Base-by-base conservation (phyloP, 495 filamentous ascomycete species). In the Cercophora sp. region DNA sequence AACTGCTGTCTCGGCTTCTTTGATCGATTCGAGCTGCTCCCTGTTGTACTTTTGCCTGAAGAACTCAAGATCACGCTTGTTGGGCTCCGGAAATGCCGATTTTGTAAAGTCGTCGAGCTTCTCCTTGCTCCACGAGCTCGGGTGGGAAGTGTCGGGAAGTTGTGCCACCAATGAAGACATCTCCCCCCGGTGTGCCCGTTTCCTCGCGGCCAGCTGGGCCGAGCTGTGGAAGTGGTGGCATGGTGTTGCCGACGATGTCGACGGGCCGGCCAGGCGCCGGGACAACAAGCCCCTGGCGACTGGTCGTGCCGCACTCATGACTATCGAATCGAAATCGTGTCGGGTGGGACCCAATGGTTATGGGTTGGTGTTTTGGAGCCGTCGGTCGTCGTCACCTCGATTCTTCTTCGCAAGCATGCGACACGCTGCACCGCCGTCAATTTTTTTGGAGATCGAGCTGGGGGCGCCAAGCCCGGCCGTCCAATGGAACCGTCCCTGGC, bases 1-100 rank as follows among this genome's bases (percentile, higher is more conserved):
- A 69, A 98, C 86, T 51, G 88, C 82, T 8, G 78, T 76, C 69
- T 98, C 93, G 53, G 86, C 93, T 46, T 87, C 89, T 69, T 90
- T 77, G 69, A 98, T 83, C 39, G 90, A 88, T n/a, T 74, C 76
- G 52, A 96, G 74, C 70, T 98, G 93, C 54, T 84, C 79, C 11
- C 85, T 78, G 5, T 87, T 86, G 75, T 96, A 97, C 51, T 77
- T 73, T 56, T 81, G 72, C 25, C 65, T 58, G 31, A 97, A 76
- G 13, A 68, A 58, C 13, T 73, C 76, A 59, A 84, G 79, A 63
- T 96, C 86, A 34, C 82, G 78, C 39, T 74, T 67, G 3, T 84
- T 83, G 72, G 94, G 96, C 4, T 74, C 62, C 53, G 79, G 69
- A 65, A 85, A 85, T 31, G 64, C 55, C 59, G 76, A 52, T 48